Base-by-base conservation (phyloP, 1,284 basidiomycete species). In the Apiotrichum mycotoxinovorans region DNA sequence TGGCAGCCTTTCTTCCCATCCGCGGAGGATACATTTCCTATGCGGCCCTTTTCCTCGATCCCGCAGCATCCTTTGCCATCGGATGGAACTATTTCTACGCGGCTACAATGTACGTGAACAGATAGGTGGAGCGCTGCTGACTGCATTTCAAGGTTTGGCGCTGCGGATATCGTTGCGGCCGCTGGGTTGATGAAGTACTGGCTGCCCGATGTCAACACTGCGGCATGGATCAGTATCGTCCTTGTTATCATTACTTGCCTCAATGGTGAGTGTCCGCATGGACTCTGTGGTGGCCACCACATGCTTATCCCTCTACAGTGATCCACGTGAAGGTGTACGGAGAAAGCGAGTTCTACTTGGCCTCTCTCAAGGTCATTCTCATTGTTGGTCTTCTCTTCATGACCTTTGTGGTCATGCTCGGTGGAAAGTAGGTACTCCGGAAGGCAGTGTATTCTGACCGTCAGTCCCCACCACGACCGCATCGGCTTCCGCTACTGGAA, bases 401-500 rank as follows among this genome's bases (percentile, higher is more conserved):
- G 52, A 67, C 68, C 25, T 66, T 71, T 49, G 45, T 66, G 25
- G 57, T 57, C 43, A 70, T 68, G 62, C 62, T 64, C 3, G 69
- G 69, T 4, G 69, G 68, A 30, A 30, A 30, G 30, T 30, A 30
- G 30, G 30, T 30, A n/a, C n/a, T n/a, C 30, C 7, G 30, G 7
- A 30, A 12, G 12, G 30, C 30, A 30, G 12, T 12, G 30, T 5
- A 30, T 30, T 30, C 30, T 30, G 30, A 30, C 30, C 12, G 12
- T 30, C 17, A 70, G 67, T 51, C 69, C 69, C 0, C 26, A 57
- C 8, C 55, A 64, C 26, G 67, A 70, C 55, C 47, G 61, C 15
- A 65, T 61, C 40, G 66, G 64, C n/a, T 67, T 67, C 57, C 51
- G 64, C 4, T 69, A 64, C 52, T 70, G 69, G 67, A 58, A 63